These are phyloP conservation scores for Phytopythium boreale DNA, from an alignment of 352 stramenopile species.

Conservation along the genomic window DNA sequence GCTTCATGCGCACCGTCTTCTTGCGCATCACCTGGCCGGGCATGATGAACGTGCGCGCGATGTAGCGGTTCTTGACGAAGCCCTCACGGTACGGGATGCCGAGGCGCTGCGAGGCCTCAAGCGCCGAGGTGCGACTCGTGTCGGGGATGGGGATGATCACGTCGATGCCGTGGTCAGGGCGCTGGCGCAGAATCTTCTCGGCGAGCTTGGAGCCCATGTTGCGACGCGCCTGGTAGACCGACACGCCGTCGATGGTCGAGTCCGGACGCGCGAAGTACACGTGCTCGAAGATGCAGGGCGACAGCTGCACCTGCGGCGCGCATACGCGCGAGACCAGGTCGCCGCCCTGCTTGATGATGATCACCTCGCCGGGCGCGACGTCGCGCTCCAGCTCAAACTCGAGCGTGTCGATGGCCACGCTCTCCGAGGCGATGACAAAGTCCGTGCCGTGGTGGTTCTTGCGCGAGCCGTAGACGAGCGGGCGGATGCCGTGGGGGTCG, in stretches of 20 bases:
- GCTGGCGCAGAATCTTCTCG: slow-evolving; percentile 90
- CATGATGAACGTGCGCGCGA: slow-evolving; percentile 99
- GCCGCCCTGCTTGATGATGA: slow-evolving; percentile 92
- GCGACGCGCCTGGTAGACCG: slow-evolving; percentile 96
- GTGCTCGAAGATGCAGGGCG: slow-evolving; percentile 99
- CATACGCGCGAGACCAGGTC: slow-evolving; percentile 87
- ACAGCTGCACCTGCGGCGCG: slow-evolving; percentile 57
- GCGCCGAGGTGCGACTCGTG: slow-evolving; percentile 94
- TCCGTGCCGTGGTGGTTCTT: slow-evolving; percentile 85
- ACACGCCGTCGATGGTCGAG: slow-evolving; percentile 98
- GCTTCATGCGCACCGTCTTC: slow-evolving; percentile 98
- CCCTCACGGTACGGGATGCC: slow-evolving; percentile 95
- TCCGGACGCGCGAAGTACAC: slow-evolving; percentile 99
- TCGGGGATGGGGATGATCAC: slow-evolving; percentile 99
- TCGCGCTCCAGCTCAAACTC: slow-evolving; percentile 96
- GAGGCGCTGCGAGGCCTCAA: slow-evolving; percentile 88
- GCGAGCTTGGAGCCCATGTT: slow-evolving; percentile 99
- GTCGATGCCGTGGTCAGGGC: slow-evolving; percentile 95
- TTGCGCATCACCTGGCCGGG: slow-evolving; percentile 94
- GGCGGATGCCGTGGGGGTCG: slow-evolving; percentile 97
- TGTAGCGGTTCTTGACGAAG: slow-evolving; percentile 99
- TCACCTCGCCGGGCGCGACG: slow-evolving; percentile 94
- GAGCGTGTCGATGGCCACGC: slow-evolving; percentile 97
- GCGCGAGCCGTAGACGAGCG: slow-evolving; percentile 92
- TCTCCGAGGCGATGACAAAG: slow-evolving; percentile 96